These are phyloP conservation scores for Mrakia frigida DNA, from an alignment of 768 basidiomycete genomes.

Conservation along the genomic window DNA sequence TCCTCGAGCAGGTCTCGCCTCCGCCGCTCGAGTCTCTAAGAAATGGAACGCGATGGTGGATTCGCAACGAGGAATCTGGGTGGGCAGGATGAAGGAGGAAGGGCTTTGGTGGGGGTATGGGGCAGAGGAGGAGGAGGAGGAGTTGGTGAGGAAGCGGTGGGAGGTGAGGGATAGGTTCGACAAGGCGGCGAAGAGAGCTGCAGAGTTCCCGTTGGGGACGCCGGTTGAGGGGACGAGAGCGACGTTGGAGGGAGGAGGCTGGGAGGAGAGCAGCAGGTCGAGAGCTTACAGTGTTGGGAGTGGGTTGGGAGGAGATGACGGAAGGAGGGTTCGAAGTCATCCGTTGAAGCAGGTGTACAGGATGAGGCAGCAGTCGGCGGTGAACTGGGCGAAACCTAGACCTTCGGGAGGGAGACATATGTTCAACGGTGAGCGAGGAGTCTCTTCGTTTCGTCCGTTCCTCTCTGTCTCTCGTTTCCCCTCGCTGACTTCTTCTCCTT, in stretches of 20 bases:
- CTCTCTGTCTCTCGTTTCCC: not conserved
- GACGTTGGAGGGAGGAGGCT: not conserved
- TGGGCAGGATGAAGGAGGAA: slow-evolving; percentile 72
- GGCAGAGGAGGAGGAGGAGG: slow-evolving; percentile 73
- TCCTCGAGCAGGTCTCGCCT: slow-evolving; percentile 72
- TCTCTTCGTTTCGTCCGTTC: not conserved
- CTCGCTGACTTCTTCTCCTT: not conserved
- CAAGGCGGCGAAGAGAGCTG: slow-evolving; percentile 3
- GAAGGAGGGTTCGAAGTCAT: slow-evolving; percentile 18
- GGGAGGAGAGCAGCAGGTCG: not conserved
- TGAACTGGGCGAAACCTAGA: slow-evolving; percentile 29
- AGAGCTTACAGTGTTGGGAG: not conserved
- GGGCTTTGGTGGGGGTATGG: slow-evolving; percentile 86
- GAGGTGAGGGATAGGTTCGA: slow-evolving; percentile 35
- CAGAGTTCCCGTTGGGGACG: not conserved
- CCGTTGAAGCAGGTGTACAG: slow-evolving; percentile 33
- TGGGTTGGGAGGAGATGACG: not conserved
- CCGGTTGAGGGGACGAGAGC: not conserved
- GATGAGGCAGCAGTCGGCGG: slow-evolving; percentile 24
- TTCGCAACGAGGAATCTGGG: slow-evolving; percentile 83
- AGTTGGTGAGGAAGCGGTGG: slow-evolving; percentile 55
- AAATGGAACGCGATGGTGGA: slow-evolving; percentile 90
- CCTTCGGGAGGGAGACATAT: slow-evolving; percentile 24
- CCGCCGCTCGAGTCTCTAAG: slow-evolving; percentile 80
- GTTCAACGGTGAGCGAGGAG: slow-evolving; percentile 25